Evolutionary conservation across 1,139 yeast genomes (phyloP).

Genomic region (Tardiomyces digboiensis): DNA sequence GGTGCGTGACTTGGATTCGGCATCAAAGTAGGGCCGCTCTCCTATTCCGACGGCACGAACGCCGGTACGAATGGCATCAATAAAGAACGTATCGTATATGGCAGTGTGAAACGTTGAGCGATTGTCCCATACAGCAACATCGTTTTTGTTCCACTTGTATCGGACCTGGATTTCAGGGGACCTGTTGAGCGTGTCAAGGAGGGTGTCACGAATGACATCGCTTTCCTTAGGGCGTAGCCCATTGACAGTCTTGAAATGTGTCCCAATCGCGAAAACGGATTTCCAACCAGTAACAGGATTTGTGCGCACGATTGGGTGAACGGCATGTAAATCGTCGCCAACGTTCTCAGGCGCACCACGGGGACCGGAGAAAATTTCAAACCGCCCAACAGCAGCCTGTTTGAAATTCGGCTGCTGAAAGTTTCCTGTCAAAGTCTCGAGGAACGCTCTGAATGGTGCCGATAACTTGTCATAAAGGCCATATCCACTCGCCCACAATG

Average conservation of each 20-base stretch:
- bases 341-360: conserved; percentile 27
- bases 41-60: conserved; percentile 20
- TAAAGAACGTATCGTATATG: conserved; percentile 8
- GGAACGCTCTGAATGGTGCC: conserved; percentile 32
- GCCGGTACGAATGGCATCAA: conserved; percentile 15
- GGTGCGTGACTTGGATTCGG: conserved; percentile 12
- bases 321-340: conserved; percentile 22
- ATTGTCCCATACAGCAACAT: conserved; percentile 39
- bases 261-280: conserved; percentile 32
- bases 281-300: conserved; percentile 43
- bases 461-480: conserved; percentile 39
- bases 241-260: conserved; percentile 32
- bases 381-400: conserved; percentile 30
- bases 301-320: conserved; percentile 37
- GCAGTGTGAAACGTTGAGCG: conserved; percentile 25
- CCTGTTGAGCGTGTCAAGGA: conserved; percentile 33
- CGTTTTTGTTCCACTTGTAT: conserved; percentile 45
- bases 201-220: conserved; percentile 29
- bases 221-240: conserved; percentile 33
- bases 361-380: conserved; percentile 26
- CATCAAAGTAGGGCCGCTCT: conserved; percentile 21
- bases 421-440: conserved; percentile 29
- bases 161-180: conserved; percentile 33
- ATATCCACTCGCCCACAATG: conserved; percentile 38
- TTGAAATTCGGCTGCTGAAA: conserved; percentile 22